Percentiles rank a stretch among this genome's conserved stretches.
Conservation (phyloP, 257 asterid species). For the Primulina huaijiensis region DNA sequence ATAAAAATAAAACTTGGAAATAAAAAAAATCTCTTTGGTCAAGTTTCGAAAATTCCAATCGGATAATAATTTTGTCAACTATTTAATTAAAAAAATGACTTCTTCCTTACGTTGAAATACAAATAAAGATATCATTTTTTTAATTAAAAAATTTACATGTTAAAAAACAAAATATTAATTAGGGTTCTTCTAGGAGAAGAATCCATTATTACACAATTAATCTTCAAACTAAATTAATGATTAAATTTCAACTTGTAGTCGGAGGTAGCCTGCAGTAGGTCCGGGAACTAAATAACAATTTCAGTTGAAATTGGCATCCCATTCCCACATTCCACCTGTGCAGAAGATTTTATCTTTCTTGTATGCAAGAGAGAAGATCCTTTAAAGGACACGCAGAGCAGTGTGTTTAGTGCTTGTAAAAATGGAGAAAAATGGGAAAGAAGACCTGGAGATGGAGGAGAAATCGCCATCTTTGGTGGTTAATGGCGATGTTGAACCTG, state of each 20-base stretch:
- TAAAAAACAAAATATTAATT: too few relatives aligned
- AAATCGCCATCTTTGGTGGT: slow-evolving; percentile 9
- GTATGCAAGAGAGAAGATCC: neutral
- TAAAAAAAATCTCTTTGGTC: neutral
- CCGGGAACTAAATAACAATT: neutral
- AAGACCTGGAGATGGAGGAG: slow-evolving; percentile 22
- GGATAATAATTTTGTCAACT: too few relatives aligned
- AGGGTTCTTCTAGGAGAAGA: too few relatives aligned
- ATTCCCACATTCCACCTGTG: neutral
- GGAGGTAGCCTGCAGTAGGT: neutral
- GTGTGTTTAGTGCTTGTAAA: neutral
- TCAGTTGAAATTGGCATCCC: neutral
- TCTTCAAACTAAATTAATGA: neutral
- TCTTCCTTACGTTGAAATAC: too few relatives aligned
- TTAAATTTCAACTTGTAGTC: neutral
- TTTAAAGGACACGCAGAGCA: neutral
- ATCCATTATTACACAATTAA: too few relatives aligned
- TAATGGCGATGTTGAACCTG: slow-evolving; percentile 18
- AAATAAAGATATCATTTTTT: too few relatives aligned
- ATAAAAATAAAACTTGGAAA: neutral
- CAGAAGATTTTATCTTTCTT: neutral
- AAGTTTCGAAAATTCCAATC: neutral
- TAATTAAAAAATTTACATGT: too few relatives aligned
- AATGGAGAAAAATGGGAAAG: slow-evolving; percentile 29
- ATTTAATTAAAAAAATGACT: too few relatives aligned